Percentiles rank a stretch among this genome's conserved stretches.
Evolutionary conservation across 768 basidiomycete species (phyloP).

Genomic region (Russula virescens): DNA sequence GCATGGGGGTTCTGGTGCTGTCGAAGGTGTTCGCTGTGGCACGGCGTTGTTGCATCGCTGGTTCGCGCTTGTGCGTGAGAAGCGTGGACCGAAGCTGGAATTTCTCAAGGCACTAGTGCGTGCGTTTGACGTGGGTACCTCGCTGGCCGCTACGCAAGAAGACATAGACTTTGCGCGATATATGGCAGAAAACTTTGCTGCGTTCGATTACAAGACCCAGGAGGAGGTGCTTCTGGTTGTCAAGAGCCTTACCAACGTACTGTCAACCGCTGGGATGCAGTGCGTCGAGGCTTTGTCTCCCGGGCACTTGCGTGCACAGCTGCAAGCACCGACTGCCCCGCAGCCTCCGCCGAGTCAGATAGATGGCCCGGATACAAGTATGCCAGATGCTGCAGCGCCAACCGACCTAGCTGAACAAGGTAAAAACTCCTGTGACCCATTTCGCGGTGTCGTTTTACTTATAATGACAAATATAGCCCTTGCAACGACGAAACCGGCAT

Average conservation of each 20-base stretch:
- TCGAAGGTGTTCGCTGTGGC: conserved; percentile 46
- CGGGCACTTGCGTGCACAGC: conserved; percentile 57
- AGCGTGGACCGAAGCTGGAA: conserved; percentile 77
- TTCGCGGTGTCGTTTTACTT: neutral
- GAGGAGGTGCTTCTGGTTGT: conserved; percentile 89
- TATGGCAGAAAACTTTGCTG: conserved; percentile 90
- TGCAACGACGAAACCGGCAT: neutral
- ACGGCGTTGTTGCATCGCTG: conserved; percentile 79
- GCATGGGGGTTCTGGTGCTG: conserved; percentile 20
- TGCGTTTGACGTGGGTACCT: conserved; percentile 68
- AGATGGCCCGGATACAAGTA: neutral
- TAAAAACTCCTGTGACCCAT: neutral
- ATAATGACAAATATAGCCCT: neutral
- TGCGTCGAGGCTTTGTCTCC: conserved; percentile 71
- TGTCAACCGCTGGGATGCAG: conserved; percentile 78
- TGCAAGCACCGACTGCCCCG: conserved; percentile 36
- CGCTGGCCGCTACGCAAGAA: conserved; percentile 57
- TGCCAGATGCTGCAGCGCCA: neutral
- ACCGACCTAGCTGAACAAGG: neutral
- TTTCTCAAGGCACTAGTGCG: conserved; percentile 80
- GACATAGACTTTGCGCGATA: conserved; percentile 86
- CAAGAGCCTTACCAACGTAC: conserved; percentile 64
- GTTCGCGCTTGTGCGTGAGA: conserved; percentile 90
- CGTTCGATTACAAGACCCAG: conserved; percentile 91
- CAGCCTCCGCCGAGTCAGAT: neutral